phyloP scores from a whole-genome alignment of 2,329 filamentous ascomycete species.

The Fusarium neocosmosporiellum region DNA sequence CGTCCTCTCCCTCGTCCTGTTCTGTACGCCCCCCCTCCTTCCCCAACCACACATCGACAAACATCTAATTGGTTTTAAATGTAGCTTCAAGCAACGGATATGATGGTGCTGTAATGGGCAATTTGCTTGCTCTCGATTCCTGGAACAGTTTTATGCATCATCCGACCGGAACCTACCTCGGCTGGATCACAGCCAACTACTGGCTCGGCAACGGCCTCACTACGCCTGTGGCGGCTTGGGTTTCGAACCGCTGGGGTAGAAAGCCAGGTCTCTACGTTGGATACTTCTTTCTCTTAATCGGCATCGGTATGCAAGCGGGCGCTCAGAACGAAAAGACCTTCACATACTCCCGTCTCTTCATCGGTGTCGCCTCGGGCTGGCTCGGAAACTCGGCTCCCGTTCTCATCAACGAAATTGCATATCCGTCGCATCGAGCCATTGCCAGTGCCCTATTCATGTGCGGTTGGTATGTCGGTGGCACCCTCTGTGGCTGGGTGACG shows the following conservation, averaged over 20 bases:
- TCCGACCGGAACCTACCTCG: conserved; percentile 33
- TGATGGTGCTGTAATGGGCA: conserved; percentile 22
- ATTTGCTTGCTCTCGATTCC: conserved; percentile 28
- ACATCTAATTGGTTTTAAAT: not conserved
- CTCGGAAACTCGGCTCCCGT: conserved; percentile 27
- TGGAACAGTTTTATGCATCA: conserved; percentile 39
- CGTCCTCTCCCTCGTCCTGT: conserved; percentile 23
- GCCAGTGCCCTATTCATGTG: conserved; percentile 31
- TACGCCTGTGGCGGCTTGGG: conserved; percentile 31
- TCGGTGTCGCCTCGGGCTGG: conserved; percentile 27
- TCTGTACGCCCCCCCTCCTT: conserved; percentile 15
- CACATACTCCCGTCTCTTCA: conserved; percentile 22
- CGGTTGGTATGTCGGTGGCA: conserved; percentile 33
- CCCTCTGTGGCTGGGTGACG: conserved; percentile 32
- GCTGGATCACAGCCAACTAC: conserved; percentile 41
- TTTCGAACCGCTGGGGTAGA: conserved; percentile 27
- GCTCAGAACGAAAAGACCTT: conserved; percentile 30
- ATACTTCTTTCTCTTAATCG: conserved; percentile 27
- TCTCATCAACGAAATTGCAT: conserved; percentile 30
- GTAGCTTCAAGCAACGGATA: conserved; percentile 28
- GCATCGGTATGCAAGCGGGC: conserved; percentile 25
- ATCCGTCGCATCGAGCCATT: conserved; percentile 25
- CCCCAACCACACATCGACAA: not conserved
- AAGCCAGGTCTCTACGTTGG: conserved; percentile 22
- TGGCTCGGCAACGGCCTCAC: conserved; percentile 37